Base-by-base conservation (phyloP, 768 basidiomycete species). In the Amanita molliuscula region DNA sequence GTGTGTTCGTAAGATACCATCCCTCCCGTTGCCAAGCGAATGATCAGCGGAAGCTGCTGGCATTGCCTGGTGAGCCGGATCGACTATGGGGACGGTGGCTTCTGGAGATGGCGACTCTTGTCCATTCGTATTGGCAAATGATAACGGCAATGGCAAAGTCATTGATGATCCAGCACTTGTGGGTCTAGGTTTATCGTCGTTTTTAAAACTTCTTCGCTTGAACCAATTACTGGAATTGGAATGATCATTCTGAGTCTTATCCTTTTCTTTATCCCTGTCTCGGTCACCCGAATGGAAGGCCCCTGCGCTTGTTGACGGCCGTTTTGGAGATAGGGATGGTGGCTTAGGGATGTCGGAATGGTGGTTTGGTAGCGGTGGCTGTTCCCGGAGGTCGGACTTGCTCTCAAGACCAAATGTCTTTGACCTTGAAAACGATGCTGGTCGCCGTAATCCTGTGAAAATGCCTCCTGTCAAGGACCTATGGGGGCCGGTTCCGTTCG, bases 201-300 rank as follows among this genome's bases (percentile, higher is more conserved):
- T 33, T 45, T 66, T 65, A 51, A 76, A 60, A 56, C 74, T 78
- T 61, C 74, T 79, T 46, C 77, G 70, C 59, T 60, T 56, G 55
- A 78, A 79, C 78, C 79, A 82, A 3, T 58, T 54, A 33, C 69
- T 67, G 13, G 67, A 55, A 55, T 73, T 74, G 28, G 48, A 18
- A 11, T 49, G 18, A 13, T 47, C 21, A 5, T 35, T 2, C n/a
- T n/a, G n/a, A 23, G 44, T 54, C 36, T 10, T 48, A 47, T 34
- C 53, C 26, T 50, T 25, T 26, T 46, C 61, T 51, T 62, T 65
- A 20, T 73, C 58, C 59, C 69, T 58, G 58, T 73, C 56, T 59
- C 62, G 62, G 58, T 67, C 69, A 58, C 69, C 69, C 31, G 59
- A 47, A 37, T 52, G 44, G 23, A 53, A 43, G 16, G 59, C 50